These are phyloP conservation scores for Globomyces pollinis-pini DNA, from an alignment of 192 early-diverging fungal genomes.

Conservation along the genomic window DNA sequence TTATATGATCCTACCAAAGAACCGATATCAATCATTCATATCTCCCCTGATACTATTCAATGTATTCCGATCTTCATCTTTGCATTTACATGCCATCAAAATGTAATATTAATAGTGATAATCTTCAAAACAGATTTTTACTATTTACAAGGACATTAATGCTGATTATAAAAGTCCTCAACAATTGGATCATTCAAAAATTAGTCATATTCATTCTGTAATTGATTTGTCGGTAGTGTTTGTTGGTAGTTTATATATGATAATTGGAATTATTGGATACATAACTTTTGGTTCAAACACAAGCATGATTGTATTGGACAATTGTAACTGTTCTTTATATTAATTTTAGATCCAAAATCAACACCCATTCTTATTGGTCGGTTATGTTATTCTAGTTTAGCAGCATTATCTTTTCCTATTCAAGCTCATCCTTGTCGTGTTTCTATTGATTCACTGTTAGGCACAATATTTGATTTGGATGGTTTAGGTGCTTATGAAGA, in stretches of 20 bases:
- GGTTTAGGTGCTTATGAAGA: neutral
- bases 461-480: neutral
- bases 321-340: constrained; percentile 52
- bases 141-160: constrained; percentile 18
- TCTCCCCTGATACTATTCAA: constrained; percentile 47
- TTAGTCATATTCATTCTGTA: constrained; percentile 55
- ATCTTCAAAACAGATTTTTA: constrained; percentile 9
- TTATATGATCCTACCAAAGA: constrained; percentile 46
- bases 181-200: constrained; percentile 59
- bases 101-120: too few species aligned
- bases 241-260: constrained; percentile 62
- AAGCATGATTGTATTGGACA: constrained; percentile 57
- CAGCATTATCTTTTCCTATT: constrained; percentile 77
- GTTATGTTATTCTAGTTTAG: constrained; percentile 68
- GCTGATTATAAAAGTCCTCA: constrained; percentile 66
- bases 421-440: constrained; percentile 81
- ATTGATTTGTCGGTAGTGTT: constrained; percentile 61
- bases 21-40: constrained; percentile 11
- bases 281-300: constrained; percentile 72
- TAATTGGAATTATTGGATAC: constrained; percentile 76
- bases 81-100: constrained; percentile 94
- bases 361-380: constrained; percentile 35
- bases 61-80: constrained; percentile 86
- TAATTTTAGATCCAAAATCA: neutral
- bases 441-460: constrained; percentile 69